Conservation (phyloP, 2,329 filamentous ascomycete species). For the Alternaria sp. region DNA sequence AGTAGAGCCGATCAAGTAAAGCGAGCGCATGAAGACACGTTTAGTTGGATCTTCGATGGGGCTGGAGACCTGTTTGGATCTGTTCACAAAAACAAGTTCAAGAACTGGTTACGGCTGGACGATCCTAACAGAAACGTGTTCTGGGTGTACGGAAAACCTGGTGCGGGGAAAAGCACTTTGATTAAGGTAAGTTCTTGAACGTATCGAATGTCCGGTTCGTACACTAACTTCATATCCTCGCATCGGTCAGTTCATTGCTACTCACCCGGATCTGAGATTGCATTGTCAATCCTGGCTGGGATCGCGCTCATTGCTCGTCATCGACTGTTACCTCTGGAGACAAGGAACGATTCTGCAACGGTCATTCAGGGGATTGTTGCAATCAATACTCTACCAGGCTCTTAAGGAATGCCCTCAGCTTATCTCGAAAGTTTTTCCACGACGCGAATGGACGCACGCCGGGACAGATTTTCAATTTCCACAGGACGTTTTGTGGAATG, state of each 20-base stretch:
- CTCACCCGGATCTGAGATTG: background rate
- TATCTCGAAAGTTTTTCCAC: background rate
- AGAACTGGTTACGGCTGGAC: background rate
- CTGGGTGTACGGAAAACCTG: conserved; percentile 46
- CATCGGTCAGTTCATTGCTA: conserved; percentile 23
- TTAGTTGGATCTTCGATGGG: background rate
- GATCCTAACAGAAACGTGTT: conserved; percentile 35
- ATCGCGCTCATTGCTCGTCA: background rate
- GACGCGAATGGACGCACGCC: background rate
- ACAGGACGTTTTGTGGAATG: background rate
- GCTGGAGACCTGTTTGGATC: background rate
- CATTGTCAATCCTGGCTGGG: background rate
- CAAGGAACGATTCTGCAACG: background rate
- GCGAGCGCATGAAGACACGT: conserved; percentile 7
- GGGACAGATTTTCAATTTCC: background rate
- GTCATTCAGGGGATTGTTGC: background rate
- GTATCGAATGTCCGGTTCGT: too few species aligned
- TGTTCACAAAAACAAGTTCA: background rate
- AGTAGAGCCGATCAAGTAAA: background rate
- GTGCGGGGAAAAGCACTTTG: conserved; percentile 43
- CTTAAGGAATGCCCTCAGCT: background rate
- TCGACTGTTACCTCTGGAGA: background rate
- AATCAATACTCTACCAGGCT: background rate
- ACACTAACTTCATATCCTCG: too few species aligned
- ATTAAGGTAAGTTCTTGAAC: conserved; percentile 18